Base-by-base conservation (phyloP, 2,329 filamentous ascomycete genomes). In the Aspergillus sclerotialis region DNA sequence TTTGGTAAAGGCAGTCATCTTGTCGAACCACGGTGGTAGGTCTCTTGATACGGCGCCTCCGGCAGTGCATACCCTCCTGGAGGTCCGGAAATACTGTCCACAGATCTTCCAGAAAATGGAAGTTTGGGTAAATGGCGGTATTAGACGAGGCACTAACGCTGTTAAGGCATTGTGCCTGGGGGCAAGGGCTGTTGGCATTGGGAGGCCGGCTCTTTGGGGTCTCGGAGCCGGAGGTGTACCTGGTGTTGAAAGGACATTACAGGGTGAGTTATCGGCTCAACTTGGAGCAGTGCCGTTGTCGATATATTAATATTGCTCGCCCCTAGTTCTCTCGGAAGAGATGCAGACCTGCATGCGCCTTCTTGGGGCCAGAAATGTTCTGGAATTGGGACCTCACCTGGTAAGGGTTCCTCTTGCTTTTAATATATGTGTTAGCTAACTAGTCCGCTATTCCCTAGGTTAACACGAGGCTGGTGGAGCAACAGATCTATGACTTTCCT, bases 331-430 rank as follows among this genome's bases (percentile, higher is more conserved):
- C 48, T 88, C 85, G 67, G 92, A 96, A 54, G 92, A 98, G 73
- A 85, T 98, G 77, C 88, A 93, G 68, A 96, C 96, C 90, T 92
- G 90, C 56, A 96, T 98, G 92, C 78, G 92, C 5, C 68, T 98
- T 43, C 87, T 98, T 48, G 92, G 92, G 7, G 84, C 80, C 39
- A 76, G 73, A 13, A 80, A 65, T 40, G 62, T 98, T 19, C 78
- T 79, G 23, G 80, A 98, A 48, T 66, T 98, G 42, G 85, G 84
- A 42, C 82, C 89, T 0, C 80, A 78, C 16, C 66, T 98, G 60
- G 61, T 98, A n/a, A n/a, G n/a, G n/a, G n/a, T n/a, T n/a, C n/a
- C n/a, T n/a, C n/a, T n/a, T n/a, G n/a, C n/a, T n/a, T n/a, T n/a
- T n/a, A n/a, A n/a, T n/a, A n/a, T n/a, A n/a, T n/a, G n/a, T n/a